These are phyloP conservation scores for Dictyostelium intermedium DNA, from an alignment of 78 protist genomes.

Conservation along the genomic window DNA sequence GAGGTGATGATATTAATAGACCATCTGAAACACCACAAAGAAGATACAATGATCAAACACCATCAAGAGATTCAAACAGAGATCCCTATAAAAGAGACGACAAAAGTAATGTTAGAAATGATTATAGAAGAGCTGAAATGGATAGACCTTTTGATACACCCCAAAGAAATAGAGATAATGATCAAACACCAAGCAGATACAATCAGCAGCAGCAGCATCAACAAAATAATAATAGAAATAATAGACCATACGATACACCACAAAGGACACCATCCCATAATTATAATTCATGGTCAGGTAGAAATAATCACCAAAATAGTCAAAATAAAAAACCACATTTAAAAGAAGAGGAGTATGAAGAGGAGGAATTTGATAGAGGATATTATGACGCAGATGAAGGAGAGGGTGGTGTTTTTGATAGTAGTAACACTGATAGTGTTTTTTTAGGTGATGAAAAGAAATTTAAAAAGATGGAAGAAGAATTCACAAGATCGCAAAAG, in stretches of 20 bases:
- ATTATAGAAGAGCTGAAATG: not conserved
- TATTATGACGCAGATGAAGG: constrained; percentile 83
- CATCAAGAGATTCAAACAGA: not conserved
- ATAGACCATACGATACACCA: constrained; percentile 14
- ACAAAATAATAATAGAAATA: not conserved
- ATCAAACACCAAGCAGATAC: constrained; percentile 9
- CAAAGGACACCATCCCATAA: constrained; percentile 23
- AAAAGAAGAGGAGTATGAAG: constrained; percentile 48
- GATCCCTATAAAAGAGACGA: not conserved
- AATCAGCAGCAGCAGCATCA: not conserved
- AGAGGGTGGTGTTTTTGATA: constrained; percentile 65
- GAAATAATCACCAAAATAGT: not conserved
- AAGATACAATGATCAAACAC: not conserved
- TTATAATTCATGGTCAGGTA: constrained; percentile 19
- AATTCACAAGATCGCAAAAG: constrained; percentile 31
- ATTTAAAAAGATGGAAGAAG: constrained; percentile 81
- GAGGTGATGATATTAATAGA: not conserved
- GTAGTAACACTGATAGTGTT: not conserved
- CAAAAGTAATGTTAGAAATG: not conserved
- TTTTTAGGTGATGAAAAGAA: constrained; percentile 78
- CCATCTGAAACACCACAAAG: not conserved
- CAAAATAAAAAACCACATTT: not conserved
- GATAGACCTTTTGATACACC: not conserved
- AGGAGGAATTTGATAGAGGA: constrained; percentile 79
- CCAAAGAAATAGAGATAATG: constrained; percentile 15